Percentiles rank a stretch among this genome's conserved stretches.
Evolutionary conservation across 805 yeast genomes (phyloP).

Genomic region (Candida taoyuanica): DNA sequence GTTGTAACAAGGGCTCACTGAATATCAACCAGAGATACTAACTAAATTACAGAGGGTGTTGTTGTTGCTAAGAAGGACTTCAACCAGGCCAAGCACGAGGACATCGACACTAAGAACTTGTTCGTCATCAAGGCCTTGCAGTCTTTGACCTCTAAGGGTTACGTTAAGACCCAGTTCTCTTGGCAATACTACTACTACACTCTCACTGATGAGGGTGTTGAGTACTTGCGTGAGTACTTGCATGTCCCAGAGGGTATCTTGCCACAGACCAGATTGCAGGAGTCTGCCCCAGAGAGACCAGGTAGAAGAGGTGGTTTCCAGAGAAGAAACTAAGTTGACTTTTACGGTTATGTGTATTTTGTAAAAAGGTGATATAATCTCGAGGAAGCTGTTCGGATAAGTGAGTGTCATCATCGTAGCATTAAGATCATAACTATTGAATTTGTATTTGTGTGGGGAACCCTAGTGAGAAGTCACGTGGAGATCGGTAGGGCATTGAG

Average conservation of each 20-base stretch:
- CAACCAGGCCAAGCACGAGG: slow-evolving; percentile 97
- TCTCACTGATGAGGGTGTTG: slow-evolving; percentile 99
- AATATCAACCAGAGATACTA: too few species aligned
- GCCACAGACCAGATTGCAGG: slow-evolving; percentile 97
- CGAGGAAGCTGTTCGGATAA: slow-evolving; percentile 90
- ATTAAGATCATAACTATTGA: too few species aligned
- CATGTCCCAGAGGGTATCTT: slow-evolving; percentile 98
- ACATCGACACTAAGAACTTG: slow-evolving; percentile 96
- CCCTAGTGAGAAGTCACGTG: background rate
- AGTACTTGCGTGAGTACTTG: slow-evolving; percentile 95
- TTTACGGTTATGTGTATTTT: slow-evolving; percentile 21
- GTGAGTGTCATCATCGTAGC: too few species aligned
- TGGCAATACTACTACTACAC: slow-evolving; percentile 99
- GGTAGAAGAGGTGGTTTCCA: slow-evolving; percentile 51
- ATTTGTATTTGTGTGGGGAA: too few species aligned
- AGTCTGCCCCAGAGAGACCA: slow-evolving; percentile 77
- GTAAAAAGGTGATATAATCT: slow-evolving; percentile 24
- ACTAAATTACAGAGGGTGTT: slow-evolving; percentile 81
- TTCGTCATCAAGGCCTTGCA: slow-evolving; percentile 98
- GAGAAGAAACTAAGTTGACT: slow-evolving; percentile 27
- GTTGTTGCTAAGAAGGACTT: slow-evolving; percentile 99
- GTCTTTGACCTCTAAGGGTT: slow-evolving; percentile 98
- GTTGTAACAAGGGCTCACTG: too few species aligned
- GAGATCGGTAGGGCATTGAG: background rate
- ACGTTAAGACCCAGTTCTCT: slow-evolving; percentile 99